A percentile compares a stretch with the other conserved stretches of the same genome.
Conservation (phyloP, 2,329 filamentous ascomycete species). For the Pseudogymnoascus sp. region DNA sequence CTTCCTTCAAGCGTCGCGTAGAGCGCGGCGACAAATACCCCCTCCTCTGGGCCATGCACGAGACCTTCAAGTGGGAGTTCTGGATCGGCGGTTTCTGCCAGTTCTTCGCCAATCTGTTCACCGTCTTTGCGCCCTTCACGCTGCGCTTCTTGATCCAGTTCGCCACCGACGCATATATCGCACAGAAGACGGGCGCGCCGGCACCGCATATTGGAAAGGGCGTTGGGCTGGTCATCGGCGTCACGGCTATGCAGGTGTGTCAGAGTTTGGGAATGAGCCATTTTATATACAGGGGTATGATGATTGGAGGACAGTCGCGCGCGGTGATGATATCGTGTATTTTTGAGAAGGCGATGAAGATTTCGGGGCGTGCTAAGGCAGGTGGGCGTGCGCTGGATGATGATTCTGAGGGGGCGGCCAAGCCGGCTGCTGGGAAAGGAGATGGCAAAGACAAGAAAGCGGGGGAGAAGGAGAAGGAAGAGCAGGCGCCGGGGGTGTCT, state of each 20-base stretch:
- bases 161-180: constrained; percentile 70
- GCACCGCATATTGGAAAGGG: constrained; percentile 67
- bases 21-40: constrained; percentile 65
- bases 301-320: constrained; percentile 77
- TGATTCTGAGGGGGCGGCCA: constrained; percentile 33
- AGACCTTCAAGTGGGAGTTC: constrained; percentile 81
- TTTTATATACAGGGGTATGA: constrained; percentile 89
- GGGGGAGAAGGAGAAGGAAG: constrained; percentile 31
- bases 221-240: constrained; percentile 75
- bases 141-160: constrained; percentile 84
- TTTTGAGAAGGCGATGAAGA: constrained; percentile 85
- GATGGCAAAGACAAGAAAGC: constrained; percentile 35
- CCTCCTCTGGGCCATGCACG: constrained; percentile 73
- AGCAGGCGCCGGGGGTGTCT: constrained; percentile 43
- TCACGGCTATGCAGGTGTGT: constrained; percentile 76
- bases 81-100: constrained; percentile 76
- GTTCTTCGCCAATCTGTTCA: constrained; percentile 63
- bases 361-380: constrained; percentile 82
- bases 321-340: constrained; percentile 79
- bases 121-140: constrained; percentile 79
- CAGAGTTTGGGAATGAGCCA: constrained; percentile 81
- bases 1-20: constrained; percentile 63
- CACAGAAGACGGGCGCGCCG: constrained; percentile 44
- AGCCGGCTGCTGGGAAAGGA: constrained; percentile 40
- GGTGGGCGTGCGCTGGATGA: constrained; percentile 55